These are phyloP conservation scores for Pterocarpus santalinus DNA, from an alignment of 306 rosid species.

Conservation along the genomic window DNA sequence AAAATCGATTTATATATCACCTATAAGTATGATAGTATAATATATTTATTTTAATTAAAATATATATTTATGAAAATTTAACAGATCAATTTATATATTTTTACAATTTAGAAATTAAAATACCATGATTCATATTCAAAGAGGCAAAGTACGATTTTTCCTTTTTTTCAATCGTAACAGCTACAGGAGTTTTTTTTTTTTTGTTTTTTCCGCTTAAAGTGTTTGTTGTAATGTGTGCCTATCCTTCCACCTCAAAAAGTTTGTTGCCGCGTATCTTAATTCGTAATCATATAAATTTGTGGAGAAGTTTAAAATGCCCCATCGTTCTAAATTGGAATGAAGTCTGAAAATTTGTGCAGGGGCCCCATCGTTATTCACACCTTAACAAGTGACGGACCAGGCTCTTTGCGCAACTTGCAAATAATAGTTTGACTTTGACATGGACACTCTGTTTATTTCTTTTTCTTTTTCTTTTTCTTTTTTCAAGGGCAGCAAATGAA, in stretches of 20 bases:
- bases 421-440: conserved; percentile 45
- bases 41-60: too few species aligned
- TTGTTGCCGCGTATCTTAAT: not conserved
- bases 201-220: too few species aligned
- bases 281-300: conserved; percentile 1
- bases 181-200: too few species aligned
- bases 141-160: too few species aligned
- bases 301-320: not conserved
- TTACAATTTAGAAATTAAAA: too few species aligned
- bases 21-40: too few species aligned
- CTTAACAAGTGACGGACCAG: not conserved
- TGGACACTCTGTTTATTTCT: not conserved
- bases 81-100: too few species aligned
- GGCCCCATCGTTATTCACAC: not conserved
- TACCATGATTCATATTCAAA: too few species aligned
- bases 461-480: not conserved
- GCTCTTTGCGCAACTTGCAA: conserved; percentile 22
- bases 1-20: too few species aligned
- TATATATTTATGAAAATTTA: too few species aligned
- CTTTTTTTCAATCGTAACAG: too few species aligned
- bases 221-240: conserved; percentile 5
- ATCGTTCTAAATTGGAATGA: conserved; percentile 38
- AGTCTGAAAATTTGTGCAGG: conserved; percentile 21
- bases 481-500: not conserved
- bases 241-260: not conserved